A percentile compares a stretch with the other conserved stretches of the same genome.
These are phyloP conservation scores for Camillea tinctor DNA, from an alignment of 2,329 filamentous ascomycete genomes.

Conservation along the genomic window DNA sequence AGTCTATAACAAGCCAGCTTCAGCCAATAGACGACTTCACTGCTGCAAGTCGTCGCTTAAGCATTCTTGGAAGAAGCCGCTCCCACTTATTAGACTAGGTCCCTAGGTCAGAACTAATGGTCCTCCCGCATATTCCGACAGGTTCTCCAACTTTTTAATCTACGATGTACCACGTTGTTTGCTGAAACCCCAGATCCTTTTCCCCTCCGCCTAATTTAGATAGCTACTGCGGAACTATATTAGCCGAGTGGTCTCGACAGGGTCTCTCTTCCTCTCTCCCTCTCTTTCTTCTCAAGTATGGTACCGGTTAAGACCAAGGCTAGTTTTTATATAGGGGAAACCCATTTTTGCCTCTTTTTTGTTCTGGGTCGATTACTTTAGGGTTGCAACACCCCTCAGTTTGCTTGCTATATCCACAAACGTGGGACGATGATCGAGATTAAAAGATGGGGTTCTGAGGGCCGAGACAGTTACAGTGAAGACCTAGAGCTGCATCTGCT, in stretches of 20 bases:
- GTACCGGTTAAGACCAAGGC: background rate
- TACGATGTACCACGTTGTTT: background rate
- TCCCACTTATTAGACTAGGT: background rate
- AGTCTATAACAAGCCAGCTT: background rate
- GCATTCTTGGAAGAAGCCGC: background rate
- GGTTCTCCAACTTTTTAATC: background rate
- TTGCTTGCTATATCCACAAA: background rate
- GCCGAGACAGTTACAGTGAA: background rate
- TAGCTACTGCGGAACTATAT: background rate
- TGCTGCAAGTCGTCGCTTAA: background rate
- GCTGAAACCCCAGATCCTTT: background rate
- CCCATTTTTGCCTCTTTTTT: background rate
- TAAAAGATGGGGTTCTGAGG: background rate
- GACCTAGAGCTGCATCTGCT: no score
- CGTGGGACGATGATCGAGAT: background rate
- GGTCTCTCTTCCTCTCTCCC: background rate
- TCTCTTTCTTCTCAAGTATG: background rate
- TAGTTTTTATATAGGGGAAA: background rate
- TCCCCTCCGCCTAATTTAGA: background rate
- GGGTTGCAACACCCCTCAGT: background rate
- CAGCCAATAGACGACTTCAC: background rate
- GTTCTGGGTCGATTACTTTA: background rate
- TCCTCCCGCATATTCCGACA: background rate
- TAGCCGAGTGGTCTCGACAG: background rate
- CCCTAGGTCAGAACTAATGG: background rate